phyloP scores from a whole-genome alignment of 306 rosid genomes.

The Citrullus amarus region DNA sequence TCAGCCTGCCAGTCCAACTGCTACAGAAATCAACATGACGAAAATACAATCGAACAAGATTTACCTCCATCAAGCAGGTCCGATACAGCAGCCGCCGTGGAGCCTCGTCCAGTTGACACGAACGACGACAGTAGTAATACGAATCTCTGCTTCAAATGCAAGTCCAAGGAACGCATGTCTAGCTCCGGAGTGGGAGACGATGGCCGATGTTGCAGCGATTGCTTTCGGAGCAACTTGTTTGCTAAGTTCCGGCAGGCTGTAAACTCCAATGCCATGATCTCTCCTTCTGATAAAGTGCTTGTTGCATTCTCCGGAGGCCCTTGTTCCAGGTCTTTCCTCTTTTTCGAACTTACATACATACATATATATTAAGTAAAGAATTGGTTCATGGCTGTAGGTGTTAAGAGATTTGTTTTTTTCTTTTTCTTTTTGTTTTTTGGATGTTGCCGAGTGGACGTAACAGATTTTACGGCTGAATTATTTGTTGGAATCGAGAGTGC shows the following conservation, averaged over 20 bases:
- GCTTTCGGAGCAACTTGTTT: slow-evolving; percentile 60
- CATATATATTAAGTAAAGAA: too few relatives aligned
- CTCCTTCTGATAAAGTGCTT: slow-evolving; percentile 75
- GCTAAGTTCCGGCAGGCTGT: slow-evolving; percentile 79
- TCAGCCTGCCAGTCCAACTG: slow-evolving; percentile 63
- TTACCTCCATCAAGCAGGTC: background rate
- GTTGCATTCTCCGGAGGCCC: slow-evolving; percentile 96
- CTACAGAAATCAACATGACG: slow-evolving; percentile 38
- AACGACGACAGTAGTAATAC: background rate
- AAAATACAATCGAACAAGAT: background rate
- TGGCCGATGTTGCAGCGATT: slow-evolving; percentile 59
- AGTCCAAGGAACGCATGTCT: slow-evolving; percentile 46
- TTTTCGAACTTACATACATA: background rate
- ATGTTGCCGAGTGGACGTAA: background rate
- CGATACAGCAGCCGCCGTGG: slow-evolving; percentile 5
- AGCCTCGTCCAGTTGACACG: background rate
- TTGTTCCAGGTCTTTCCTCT: slow-evolving; percentile 52
- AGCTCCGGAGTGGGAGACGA: slow-evolving; percentile 41
- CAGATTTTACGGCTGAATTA: too few relatives aligned
- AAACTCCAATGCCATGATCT: slow-evolving; percentile 71
- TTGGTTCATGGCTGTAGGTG: too few relatives aligned
- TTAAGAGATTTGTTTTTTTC: too few relatives aligned
- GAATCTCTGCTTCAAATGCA: slow-evolving; percentile 65
- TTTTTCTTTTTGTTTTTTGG: background rate
- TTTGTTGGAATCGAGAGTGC: background rate